Evolutionary conservation across 768 basidiomycete genomes (phyloP).

Genomic region (Paxillus involutus): DNA sequence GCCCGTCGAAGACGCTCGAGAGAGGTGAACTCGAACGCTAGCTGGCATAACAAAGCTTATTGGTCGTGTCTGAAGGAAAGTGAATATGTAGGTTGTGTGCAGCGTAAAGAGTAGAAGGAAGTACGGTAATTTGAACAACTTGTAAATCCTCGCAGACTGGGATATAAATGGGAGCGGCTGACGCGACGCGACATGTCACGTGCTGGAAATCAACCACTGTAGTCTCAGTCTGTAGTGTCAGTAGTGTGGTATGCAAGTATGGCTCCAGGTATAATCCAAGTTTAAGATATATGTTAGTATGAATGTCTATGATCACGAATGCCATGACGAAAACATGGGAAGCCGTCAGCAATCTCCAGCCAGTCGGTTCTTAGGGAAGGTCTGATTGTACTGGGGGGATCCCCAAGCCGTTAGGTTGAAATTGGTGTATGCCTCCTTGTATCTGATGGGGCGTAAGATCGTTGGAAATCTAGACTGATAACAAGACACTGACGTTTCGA

Average conservation of each 20-base stretch:
- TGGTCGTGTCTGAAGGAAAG: constrained; percentile 4
- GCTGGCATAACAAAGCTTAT: constrained; percentile 22
- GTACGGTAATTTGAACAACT: constrained; percentile 9
- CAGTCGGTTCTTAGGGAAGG: constrained; percentile 59
- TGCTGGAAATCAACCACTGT: constrained; percentile 28
- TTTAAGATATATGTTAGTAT: neutral
- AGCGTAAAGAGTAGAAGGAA: constrained; percentile 11
- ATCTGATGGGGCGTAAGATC: constrained; percentile 20
- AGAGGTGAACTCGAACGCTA: constrained; percentile 7
- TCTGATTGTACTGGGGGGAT: constrained; percentile 41
- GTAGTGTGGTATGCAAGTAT: neutral
- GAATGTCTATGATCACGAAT: neutral
- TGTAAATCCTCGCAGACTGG: too few relatives aligned
- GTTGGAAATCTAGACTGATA: neutral
- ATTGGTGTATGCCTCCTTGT: constrained; percentile 46
- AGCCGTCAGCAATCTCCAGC: constrained; percentile 28
- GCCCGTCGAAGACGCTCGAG: constrained; percentile 7
- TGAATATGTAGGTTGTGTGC: constrained; percentile 29
- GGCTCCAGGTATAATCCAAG: too few relatives aligned
- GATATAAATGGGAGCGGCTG: constrained; percentile 21
- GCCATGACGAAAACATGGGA: neutral
- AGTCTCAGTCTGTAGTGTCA: neutral
- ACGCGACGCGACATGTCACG: constrained; percentile 25
- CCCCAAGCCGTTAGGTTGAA: constrained; percentile 46
- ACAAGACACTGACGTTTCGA: constrained; percentile 51